These are phyloP conservation scores for Fusarium virguliforme DNA, from an alignment of 2,329 filamentous ascomycete species.

Conservation along the genomic window DNA sequence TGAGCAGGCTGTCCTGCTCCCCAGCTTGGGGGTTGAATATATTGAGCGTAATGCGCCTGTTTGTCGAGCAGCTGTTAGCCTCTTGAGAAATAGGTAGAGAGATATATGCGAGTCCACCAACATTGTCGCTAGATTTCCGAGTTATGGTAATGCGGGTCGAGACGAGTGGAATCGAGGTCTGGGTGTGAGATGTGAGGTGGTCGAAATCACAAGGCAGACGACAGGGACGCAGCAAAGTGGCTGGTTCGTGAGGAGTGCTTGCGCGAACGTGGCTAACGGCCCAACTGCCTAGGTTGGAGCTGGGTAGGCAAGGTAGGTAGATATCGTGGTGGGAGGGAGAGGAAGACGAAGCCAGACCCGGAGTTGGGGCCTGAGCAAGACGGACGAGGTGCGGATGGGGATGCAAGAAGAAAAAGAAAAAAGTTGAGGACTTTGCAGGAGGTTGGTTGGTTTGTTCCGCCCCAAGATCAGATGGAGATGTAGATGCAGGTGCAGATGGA, in stretches of 20 bases:
- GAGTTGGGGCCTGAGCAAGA: slow-evolving; percentile 1
- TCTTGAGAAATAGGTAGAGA: slow-evolving; percentile 27
- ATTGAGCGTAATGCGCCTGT: slow-evolving; percentile 89
- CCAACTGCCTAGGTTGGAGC: slow-evolving; percentile 19
- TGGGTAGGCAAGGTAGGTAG: slow-evolving; percentile 22
- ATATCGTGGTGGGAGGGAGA: slow-evolving; percentile 18
- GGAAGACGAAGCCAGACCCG: slow-evolving; percentile 2
- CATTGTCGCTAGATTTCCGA: slow-evolving; percentile 38
- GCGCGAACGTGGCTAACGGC: slow-evolving; percentile 23
- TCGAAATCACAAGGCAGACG: slow-evolving; percentile 21
- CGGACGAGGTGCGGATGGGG: background rate
- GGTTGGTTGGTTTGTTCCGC: slow-evolving; percentile 33
- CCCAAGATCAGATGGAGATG: slow-evolving; percentile 38
- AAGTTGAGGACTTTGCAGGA: slow-evolving; percentile 19
- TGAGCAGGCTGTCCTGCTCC: slow-evolving; percentile 81
- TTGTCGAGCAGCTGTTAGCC: slow-evolving; percentile 37
- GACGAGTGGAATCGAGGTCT: background rate
- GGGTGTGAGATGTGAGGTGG: slow-evolving; percentile 1
- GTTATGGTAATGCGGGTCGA: slow-evolving; percentile 10
- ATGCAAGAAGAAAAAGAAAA: slow-evolving; percentile 2
- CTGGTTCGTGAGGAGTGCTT: slow-evolving; percentile 33
- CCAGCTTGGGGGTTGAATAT: slow-evolving; percentile 81
- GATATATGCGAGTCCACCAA: slow-evolving; percentile 30
- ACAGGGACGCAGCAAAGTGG: slow-evolving; percentile 30
- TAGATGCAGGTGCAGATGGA: slow-evolving; percentile 29